Evolutionary conservation across 148 eudicot genomes (phyloP), one percentile per base, ranked within the genome.

Genomic region (Spergularia bocconei): DNA sequence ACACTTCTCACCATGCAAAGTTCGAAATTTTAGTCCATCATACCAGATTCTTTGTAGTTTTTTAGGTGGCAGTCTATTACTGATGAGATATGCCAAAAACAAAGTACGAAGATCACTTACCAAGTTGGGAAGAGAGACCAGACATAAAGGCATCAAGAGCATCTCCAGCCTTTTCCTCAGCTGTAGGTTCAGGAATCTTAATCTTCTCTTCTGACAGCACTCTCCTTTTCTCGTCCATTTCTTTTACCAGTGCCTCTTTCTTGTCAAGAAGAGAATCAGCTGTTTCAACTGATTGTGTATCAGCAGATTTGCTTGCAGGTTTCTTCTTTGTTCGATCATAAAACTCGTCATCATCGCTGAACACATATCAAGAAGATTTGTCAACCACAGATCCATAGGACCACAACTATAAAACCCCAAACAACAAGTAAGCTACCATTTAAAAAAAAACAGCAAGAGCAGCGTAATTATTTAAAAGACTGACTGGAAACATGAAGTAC

Each of bases 201-300:
- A 84, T 85, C 83, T 87, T 85, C 86, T 96, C 97, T 44, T 87
- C 93, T 21, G 44, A 21, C 70, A 92, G 86, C 75, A 85, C 72
- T 83, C 84, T 82, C 58, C 73, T 82, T 83, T 83, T 88, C 76
- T 89, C 98, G 71, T 92, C 97, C 80, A 96, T 92, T 76, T 96
- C 87, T 79, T 81, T 82, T 57, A 77, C 19, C 59, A 96, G 73
- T 11, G 82, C 84, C 66, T 89, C 93, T 86, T 85, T 88, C 88
- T 92, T 96, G 77, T 91, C 99, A 71, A 96, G 86, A 80, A 92
- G 98, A 81, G 97, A 86, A 75, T 92, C 98, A 54, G 99, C 99
- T n/a, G 99, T 92, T 86, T 96, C 99, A 75, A 96, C 79, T 67
- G 91, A 79, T 79, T 87, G 93, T 77, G 74, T 74, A 75, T 86